A percentile compares a stretch with the other conserved stretches of the same genome.
These are phyloP conservation scores for Neurospora sp. DNA, from an alignment of 495 filamentous ascomycete genomes.

Conservation along the genomic window DNA sequence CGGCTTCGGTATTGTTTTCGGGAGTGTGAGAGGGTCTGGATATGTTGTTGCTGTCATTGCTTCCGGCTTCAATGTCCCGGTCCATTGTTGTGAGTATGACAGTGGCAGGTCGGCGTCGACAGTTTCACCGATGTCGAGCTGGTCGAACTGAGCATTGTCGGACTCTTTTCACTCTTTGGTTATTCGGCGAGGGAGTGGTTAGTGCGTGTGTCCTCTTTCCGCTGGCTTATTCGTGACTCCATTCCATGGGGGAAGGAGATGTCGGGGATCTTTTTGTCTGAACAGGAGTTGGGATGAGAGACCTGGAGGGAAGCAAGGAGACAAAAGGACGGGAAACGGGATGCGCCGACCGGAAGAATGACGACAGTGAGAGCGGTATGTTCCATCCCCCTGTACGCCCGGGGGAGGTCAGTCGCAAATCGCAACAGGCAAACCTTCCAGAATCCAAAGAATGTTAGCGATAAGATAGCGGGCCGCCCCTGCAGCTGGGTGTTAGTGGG, in stretches of 20 bases:
- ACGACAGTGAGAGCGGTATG: background rate
- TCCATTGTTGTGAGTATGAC: slow-evolving; percentile 13
- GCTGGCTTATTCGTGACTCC: background rate
- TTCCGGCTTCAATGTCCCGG: slow-evolving; percentile 11
- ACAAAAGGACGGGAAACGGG: background rate
- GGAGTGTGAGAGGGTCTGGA: background rate
- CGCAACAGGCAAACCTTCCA: background rate
- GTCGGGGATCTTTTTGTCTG: background rate
- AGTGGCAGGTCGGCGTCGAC: background rate
- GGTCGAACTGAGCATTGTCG: background rate
- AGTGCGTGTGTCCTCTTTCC: background rate
- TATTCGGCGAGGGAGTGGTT: background rate
- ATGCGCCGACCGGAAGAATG: background rate
- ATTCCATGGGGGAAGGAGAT: background rate
- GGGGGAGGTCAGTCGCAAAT: background rate
- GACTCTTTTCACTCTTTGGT: background rate
- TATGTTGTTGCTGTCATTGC: slow-evolving; percentile 2
- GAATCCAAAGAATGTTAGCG: background rate
- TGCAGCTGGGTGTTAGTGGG: background rate
- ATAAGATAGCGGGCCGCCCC: background rate
- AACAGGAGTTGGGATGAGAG: background rate
- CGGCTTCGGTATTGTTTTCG: background rate
- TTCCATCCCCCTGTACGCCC: background rate
- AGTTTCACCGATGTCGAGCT: background rate
- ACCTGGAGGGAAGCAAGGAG: background rate